Evolutionary conservation across 2,329 filamentous ascomycete species (phyloP), one percentile per base, ranked within the genome.

Genomic region (Penicillium brevicompactum): DNA sequence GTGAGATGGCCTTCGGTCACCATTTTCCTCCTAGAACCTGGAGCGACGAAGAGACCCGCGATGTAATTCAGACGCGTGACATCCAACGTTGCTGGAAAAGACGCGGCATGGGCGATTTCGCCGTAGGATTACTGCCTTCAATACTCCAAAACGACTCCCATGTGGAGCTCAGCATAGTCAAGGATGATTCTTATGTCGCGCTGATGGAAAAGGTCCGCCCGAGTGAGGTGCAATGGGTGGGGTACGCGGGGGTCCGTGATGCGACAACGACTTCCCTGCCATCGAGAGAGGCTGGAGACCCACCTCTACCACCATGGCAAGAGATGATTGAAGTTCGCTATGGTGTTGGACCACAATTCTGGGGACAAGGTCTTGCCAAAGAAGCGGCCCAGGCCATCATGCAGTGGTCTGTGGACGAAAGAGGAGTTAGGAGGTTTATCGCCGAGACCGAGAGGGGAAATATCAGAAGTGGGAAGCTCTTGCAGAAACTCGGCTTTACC

Each of bases 291-390:
- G 13, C 54, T 13, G 52, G 16, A 5, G 60, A 64, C 24, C 38
- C 49, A 5, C 13, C 40, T 18, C 38, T 61, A 8, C 60, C 62
- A 10, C 49, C 57, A 7, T 66, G 63, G 63, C 63, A 46, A 8
- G 59, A 69, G 45, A 69, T 68, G 65, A 55, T 68, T 7, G 67
- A 69, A 51, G 10, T 69, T 4, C 55, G 66, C 3, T 69, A 67
- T 46, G 67, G 66, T 3, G 42, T 68, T 5, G 55, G 62, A 5
- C 60, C 61, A 1, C 34, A 55, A 22, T 54, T 52, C 30, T 68
- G 67, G 66, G 67, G 66, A 0, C 43, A 46, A n/a, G 64, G 67
- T 10, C 46, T 68, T 22, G 65, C 61, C 6, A 62, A 58, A 37
- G 59, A 61, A 37, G 67, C 66, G 1, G 53, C 64, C 0, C 53